phyloP scores from a whole-genome alignment of 495 filamentous ascomycete species.

The Achaetomiella virescens region DNA sequence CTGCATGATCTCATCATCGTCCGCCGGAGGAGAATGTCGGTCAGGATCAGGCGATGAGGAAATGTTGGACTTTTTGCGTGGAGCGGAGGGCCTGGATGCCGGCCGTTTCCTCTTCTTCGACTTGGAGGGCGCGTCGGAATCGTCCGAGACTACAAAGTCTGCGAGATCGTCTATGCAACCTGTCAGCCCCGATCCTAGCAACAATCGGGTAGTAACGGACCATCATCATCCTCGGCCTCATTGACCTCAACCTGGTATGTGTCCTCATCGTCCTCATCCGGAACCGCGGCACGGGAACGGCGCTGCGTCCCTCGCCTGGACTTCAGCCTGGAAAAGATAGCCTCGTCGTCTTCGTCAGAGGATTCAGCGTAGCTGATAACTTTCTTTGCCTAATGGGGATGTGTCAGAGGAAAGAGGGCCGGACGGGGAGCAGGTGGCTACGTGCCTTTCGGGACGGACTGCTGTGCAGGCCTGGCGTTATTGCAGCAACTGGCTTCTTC shows the following conservation, averaged over 20 bases:
- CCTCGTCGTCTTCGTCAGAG: constrained; percentile 55
- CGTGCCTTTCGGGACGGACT: constrained; percentile 58
- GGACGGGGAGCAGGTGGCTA: neutral
- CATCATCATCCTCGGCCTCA: constrained; percentile 57
- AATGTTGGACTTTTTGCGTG: constrained; percentile 53
- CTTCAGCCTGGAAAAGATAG: constrained; percentile 45
- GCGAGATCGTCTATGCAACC: constrained; percentile 56
- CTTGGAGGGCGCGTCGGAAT: constrained; percentile 59
- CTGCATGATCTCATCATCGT: constrained; percentile 42
- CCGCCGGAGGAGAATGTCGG: neutral
- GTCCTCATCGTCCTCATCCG: constrained; percentile 52
- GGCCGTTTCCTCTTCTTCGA: constrained; percentile 69
- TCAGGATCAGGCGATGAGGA: constrained; percentile 33
- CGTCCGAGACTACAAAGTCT: constrained; percentile 83
- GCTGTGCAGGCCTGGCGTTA: constrained; percentile 31
- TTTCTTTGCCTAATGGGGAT: constrained; percentile 44
- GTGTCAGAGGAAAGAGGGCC: neutral
- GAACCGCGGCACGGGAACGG: constrained; percentile 29
- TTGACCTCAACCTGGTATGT: constrained; percentile 58
- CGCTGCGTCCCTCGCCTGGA: constrained; percentile 26
- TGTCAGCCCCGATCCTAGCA: constrained; percentile 9
- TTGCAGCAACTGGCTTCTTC: constrained; percentile 25
- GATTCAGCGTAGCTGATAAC: constrained; percentile 61
- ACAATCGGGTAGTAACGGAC: neutral
- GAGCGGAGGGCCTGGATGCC: constrained; percentile 40